Evolutionary conservation across 2,329 filamentous ascomycete species (phyloP), one percentile per base, ranked within the genome.

Genomic region (Fusarium annulatum): DNA sequence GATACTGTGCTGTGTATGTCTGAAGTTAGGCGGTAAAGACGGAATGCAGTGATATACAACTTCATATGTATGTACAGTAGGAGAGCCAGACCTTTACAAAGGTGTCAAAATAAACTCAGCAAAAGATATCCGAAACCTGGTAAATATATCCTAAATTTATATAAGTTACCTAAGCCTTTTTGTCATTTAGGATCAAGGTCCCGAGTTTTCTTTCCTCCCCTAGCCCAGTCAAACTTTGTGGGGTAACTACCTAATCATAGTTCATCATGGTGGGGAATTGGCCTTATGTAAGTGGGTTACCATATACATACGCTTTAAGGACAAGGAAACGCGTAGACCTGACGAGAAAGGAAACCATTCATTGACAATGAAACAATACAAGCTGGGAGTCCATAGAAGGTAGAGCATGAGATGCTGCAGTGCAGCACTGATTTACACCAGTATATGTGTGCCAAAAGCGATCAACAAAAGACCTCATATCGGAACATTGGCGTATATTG

Each of bases 221-320:
- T 28, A 41, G 34, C 23, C 51, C 19, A 15, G 23, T 48, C 26
- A 64, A 48, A 23, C 41, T 61, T 72, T 53, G 69, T 60, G 72
- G 72, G 65, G 72, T 63, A 71, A 46, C 39, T n/a, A n/a, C n/a
- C n/a, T 70, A 61, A 46, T 21, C 12, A 19, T 52, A 15, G 49
- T 26, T 26, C 16, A 23, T 36, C n/a, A 12, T 30, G 53, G 74
- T 74, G 64, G 74, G 57, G 65, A 69, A 72, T 23, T 26, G 23
- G 26, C 45, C 18, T n/a, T 38, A 23, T 68, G 23, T 57, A 69
- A 69, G 49, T 69, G 49, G 41, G 36, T 21, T 21, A 15, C 51
- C 14, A 36, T 30, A 15, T 30, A 12, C 10, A 14, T 30, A 12
- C 10, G 28, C 23, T 18, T 41, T 15, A n/a, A 41, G 15, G 19